phyloP scores from a whole-genome alignment of 202 grass and related monocot species.

The Setaria italica region DNA sequence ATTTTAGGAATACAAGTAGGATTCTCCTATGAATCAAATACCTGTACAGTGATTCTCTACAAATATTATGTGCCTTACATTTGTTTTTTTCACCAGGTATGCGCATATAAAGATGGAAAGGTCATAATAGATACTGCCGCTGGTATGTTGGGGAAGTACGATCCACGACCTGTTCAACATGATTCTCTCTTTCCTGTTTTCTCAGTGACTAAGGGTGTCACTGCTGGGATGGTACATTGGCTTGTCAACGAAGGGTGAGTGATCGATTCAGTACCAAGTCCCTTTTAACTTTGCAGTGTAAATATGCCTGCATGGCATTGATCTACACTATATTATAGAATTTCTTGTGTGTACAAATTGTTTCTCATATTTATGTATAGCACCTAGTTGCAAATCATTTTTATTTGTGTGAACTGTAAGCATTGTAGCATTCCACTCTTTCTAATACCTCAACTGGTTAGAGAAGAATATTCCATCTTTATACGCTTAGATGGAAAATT shows the following conservation, averaged over 20 bases:
- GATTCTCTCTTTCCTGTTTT: conserved; percentile 98
- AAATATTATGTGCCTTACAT: conserved; percentile 20
- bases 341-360: neutral
- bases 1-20: conserved; percentile 97
- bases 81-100: conserved; percentile 64
- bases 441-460: neutral
- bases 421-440: conserved; percentile 18
- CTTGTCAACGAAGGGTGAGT: conserved; percentile 87
- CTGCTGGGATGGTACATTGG: conserved; percentile 93
- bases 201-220: conserved; percentile 94
- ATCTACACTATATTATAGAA: neutral
- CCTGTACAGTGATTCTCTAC: neutral
- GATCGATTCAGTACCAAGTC: conserved; percentile 9
- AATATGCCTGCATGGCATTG: neutral
- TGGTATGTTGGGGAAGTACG: conserved; percentile 86
- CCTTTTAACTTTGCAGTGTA: conserved; percentile 36
- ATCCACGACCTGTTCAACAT: conserved; percentile 90
- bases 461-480: neutral
- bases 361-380: conserved; percentile 1
- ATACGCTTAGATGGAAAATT: conserved; percentile 14
- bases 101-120: conserved; percentile 97
- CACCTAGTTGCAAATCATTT: neutral
- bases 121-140: conserved; percentile 98
- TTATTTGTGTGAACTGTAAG: neutral
- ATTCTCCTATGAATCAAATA: conserved; percentile 23